These are phyloP conservation scores for Fusarium annulatum DNA, from an alignment of 2,329 filamentous ascomycete genomes.

Conservation along the genomic window DNA sequence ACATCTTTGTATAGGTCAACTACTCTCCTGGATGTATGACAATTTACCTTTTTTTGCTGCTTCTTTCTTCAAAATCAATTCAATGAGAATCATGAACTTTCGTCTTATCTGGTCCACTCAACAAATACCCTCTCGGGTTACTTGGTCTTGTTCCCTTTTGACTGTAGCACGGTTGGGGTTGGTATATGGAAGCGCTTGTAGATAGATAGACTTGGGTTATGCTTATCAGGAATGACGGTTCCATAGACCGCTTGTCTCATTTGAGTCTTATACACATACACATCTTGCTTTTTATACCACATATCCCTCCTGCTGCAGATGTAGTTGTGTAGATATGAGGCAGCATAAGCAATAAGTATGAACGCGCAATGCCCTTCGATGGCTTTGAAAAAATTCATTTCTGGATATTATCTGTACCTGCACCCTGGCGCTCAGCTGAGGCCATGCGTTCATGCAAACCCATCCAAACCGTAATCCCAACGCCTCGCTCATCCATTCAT, in stretches of 20 bases:
- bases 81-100: slow-evolving; percentile 46
- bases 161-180: neutral
- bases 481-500: slow-evolving; percentile 19
- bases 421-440: neutral
- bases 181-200: slow-evolving; percentile 15
- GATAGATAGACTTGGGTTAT: slow-evolving; percentile 40
- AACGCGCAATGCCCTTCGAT: neutral
- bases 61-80: slow-evolving; percentile 41
- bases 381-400: too few species aligned
- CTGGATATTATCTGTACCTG: neutral
- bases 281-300: slow-evolving; percentile 32
- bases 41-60: slow-evolving; percentile 33
- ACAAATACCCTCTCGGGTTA: slow-evolving; percentile 5
- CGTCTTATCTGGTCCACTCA: slow-evolving; percentile 37
- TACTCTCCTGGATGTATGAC: slow-evolving; percentile 45
- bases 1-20: slow-evolving; percentile 25
- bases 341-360: neutral
- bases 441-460: neutral
- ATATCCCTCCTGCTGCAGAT: slow-evolving; percentile 32
- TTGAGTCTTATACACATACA: slow-evolving; percentile 31
- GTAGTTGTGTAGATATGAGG: slow-evolving; percentile 9
- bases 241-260: slow-evolving; percentile 14
- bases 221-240: slow-evolving; percentile 13
- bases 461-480: slow-evolving; percentile 6
- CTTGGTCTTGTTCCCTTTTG: slow-evolving; percentile 16